A percentile compares a stretch with the other conserved stretches of the same genome.
Evolutionary conservation across 169 alveolate species (phyloP).

Genomic region (Plasmodium billcollinsi): DNA sequence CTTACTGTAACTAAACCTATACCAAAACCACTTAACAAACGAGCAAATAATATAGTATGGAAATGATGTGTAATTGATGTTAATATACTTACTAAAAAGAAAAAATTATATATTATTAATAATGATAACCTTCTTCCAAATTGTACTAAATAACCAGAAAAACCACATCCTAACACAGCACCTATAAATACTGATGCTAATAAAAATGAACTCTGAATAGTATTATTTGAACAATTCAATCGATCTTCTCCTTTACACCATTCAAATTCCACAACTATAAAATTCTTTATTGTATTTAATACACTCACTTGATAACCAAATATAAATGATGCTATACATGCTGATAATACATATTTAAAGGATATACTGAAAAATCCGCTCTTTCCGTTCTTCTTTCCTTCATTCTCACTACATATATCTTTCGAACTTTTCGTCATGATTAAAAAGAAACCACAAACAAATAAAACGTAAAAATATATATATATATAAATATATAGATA

Average conservation of each 20-base stretch:
- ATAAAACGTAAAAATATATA: too few species aligned
- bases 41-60: conserved; percentile 82
- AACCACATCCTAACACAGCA: conserved; percentile 82
- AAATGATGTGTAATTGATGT: conserved; percentile 81
- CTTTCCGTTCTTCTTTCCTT: background rate
- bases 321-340: conserved; percentile 80
- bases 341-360: conserved; percentile 64
- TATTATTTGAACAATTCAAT: conserved; percentile 30
- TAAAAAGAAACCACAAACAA: too few species aligned
- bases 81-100: conserved; percentile 78
- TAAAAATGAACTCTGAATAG: conserved; percentile 73
- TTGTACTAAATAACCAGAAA: conserved; percentile 77
- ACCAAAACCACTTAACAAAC: conserved; percentile 87
- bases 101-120: conserved; percentile 75
- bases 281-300: conserved; percentile 80
- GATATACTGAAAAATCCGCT: conserved; percentile 33
- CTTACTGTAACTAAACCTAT: conserved; percentile 88
- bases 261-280: conserved; percentile 80
- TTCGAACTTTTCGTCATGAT: conserved; percentile 15
- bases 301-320: conserved; percentile 83
- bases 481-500: background rate
- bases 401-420: conserved; percentile 10
- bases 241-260: conserved; percentile 79
- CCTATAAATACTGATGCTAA: conserved; percentile 82
- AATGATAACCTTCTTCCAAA: conserved; percentile 81